Evolutionary conservation across 176 grass and related monocot genomes (phyloP), one percentile per base, ranked within the genome.

Genomic region (Oropetium thomaeum): DNA sequence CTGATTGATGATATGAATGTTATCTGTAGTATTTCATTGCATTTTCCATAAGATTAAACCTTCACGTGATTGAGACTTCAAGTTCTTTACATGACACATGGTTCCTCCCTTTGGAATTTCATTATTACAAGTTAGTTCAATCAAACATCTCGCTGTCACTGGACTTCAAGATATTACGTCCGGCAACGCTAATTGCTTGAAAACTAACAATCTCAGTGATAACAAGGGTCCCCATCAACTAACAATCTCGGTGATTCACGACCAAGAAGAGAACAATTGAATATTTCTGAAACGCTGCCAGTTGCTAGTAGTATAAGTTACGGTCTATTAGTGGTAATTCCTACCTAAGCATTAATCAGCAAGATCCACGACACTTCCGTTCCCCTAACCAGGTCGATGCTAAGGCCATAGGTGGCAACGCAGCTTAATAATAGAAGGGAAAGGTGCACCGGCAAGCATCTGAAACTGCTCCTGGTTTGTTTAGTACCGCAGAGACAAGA

Each of bases 281-380:
- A 34, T 10, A 32, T 73, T 15, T 60, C 1, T 53, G 4, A 62
- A 43, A 62, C 41, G 20, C 33, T 67, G 9, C 38, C 45, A 53
- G 33, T 7, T 15, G 30, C 39, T 5, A 75, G 17, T 23, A 45
- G 17, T 23, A 45, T 4, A 23, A 57, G 22, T 49, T 13, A 29
- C 38, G 2, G 5, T 28, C 41, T 38, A 22, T 7, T 19, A 31
- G 35, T 22, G 17, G 17, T 38, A n/a, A 19, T 76, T 35, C 30
- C 2, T 35, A 32, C 23, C 29, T 31, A 83, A 83, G 54, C 81
- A 54, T 45, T 33, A 43, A 26, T 34, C 59, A 66, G 75, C 67
- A 85, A 57, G 75, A 73, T 85, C 75, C 75, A 16, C 23, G 75
- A 58, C 11, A 57, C 37, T 72, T 72, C 67, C n/a, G n/a, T n/a